These are phyloP conservation scores for Ceratorhiza oryzae-sativae DNA, from an alignment of 1,284 basidiomycete species.

Conservation along the genomic window DNA sequence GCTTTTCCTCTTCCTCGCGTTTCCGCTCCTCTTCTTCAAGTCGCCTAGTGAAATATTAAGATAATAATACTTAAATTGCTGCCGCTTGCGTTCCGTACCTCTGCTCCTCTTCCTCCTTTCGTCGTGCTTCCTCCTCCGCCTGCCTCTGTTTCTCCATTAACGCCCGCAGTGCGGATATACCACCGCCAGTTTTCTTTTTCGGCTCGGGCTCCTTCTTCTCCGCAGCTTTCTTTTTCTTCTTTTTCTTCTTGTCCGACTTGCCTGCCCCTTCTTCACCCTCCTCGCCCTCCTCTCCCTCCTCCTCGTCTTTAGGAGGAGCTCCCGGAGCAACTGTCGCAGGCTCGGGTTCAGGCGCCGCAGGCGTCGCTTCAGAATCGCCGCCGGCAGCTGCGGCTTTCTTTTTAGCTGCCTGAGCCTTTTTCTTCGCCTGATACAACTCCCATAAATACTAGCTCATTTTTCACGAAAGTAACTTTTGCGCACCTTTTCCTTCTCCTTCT, in stretches of 20 bases:
- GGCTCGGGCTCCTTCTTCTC: constrained; percentile 72
- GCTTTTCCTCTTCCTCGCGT: constrained; percentile 76
- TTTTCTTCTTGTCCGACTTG: constrained; percentile 75
- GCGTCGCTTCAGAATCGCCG: constrained; percentile 48
- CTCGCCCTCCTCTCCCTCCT: constrained; percentile 55
- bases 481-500: constrained; percentile 94
- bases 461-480: constrained; percentile 36
- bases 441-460: constrained; percentile 5
- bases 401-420: constrained; percentile 89
- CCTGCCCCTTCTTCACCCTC: constrained; percentile 63
- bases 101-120: constrained; percentile 75
- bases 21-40: constrained; percentile 86
- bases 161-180: constrained; percentile 72
- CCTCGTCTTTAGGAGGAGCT: constrained; percentile 46
- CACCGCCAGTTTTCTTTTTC: constrained; percentile 71
- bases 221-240: constrained; percentile 88
- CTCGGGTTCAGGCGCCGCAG: constrained; percentile 44
- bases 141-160: constrained; percentile 90
- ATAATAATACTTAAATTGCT: background rate
- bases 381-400: constrained; percentile 71
- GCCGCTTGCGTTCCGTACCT: constrained; percentile 39
- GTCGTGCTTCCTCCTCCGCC: constrained; percentile 76
- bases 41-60: constrained; percentile 50
- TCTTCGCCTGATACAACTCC: constrained; percentile 74
- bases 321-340: constrained; percentile 47